phyloP scores from a whole-genome alignment of 495 filamentous ascomycete genomes.

The Penicillium malachiteum region DNA sequence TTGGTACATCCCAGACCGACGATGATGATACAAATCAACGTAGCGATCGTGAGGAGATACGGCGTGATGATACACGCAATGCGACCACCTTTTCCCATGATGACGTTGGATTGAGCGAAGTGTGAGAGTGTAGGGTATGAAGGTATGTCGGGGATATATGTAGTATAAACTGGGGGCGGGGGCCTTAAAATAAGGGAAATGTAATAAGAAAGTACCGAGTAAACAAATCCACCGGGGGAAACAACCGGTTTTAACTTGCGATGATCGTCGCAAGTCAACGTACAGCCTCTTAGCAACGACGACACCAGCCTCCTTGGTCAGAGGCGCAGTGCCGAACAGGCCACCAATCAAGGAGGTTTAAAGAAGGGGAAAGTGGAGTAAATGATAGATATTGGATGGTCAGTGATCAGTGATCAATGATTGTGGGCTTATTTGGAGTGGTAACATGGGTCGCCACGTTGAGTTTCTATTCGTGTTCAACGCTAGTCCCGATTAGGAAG shows the following conservation, averaged over 20 bases:
- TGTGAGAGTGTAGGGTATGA: too few relatives aligned
- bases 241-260: slow-evolving; percentile 13
- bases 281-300: slow-evolving; percentile 9
- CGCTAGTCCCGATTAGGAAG: slow-evolving; percentile 12
- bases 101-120: slow-evolving; percentile 15
- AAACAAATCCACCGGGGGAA: neutral
- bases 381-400: too few relatives aligned
- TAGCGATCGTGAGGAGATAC: slow-evolving; percentile 69
- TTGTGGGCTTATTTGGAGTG: too few relatives aligned
- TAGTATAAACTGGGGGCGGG: too few relatives aligned
- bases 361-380: neutral
- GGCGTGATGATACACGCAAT: slow-evolving; percentile 80
- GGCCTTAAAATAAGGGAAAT: neutral
- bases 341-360: slow-evolving; percentile 10
- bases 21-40: slow-evolving; percentile 69
- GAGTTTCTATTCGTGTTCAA: slow-evolving; percentile 27
- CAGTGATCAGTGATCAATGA: too few relatives aligned
- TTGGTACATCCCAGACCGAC: slow-evolving; percentile 71
- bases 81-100: slow-evolving; percentile 71
- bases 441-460: slow-evolving; percentile 19
- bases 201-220: neutral
- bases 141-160: too few relatives aligned
- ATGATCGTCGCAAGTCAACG: slow-evolving; percentile 12
- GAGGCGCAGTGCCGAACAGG: slow-evolving; percentile 19
- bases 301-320: slow-evolving; percentile 21